Evolutionary conservation across 106 monocot species (phyloP).

Genomic region (Platanthera zijinensis): DNA sequence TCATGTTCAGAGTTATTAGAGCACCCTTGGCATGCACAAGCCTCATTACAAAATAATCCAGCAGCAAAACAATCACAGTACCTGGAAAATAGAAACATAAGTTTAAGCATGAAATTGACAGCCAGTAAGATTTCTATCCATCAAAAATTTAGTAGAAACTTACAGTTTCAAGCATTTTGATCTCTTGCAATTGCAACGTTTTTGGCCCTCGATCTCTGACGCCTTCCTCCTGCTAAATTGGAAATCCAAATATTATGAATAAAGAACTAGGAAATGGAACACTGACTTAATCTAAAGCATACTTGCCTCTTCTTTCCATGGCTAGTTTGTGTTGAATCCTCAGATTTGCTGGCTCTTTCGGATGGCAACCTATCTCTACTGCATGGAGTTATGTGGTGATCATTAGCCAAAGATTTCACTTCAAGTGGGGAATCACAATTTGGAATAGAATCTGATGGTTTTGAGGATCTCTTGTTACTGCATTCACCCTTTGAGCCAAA

Average conservation of each 20-base stretch:
- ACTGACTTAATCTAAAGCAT: background rate
- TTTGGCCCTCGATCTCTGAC: slow-evolving; percentile 40
- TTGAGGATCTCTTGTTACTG: slow-evolving; percentile 4
- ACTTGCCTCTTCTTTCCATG: slow-evolving; percentile 44
- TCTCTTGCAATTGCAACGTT: slow-evolving; percentile 54
- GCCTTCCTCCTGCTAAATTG: slow-evolving; percentile 37
- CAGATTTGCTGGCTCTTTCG: slow-evolving; percentile 17
- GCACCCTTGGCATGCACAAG: slow-evolving; percentile 48
- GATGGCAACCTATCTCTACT: slow-evolving; percentile 15
- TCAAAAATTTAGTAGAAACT: slow-evolving; percentile 15
- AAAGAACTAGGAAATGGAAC: background rate
- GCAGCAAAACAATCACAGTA: slow-evolving; percentile 73
- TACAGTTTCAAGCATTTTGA: slow-evolving; percentile 75
- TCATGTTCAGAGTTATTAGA: slow-evolving; percentile 33
- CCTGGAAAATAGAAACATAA: slow-evolving; percentile 22
- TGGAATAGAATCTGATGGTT: slow-evolving; percentile 14
- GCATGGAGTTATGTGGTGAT: slow-evolving; percentile 27
- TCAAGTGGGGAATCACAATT: slow-evolving; percentile 11
- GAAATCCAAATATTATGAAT: background rate
- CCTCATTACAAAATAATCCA: slow-evolving; percentile 36
- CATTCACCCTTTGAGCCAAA: slow-evolving; percentile 11
- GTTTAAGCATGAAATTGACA: slow-evolving; percentile 1
- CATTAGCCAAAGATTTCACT: slow-evolving; percentile 15
- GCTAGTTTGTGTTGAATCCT: slow-evolving; percentile 30
- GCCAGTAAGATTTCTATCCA: background rate